Evolutionary conservation across 2,329 filamentous ascomycete genomes (phyloP).

Genomic region (Arthrinium puccinioides): DNA sequence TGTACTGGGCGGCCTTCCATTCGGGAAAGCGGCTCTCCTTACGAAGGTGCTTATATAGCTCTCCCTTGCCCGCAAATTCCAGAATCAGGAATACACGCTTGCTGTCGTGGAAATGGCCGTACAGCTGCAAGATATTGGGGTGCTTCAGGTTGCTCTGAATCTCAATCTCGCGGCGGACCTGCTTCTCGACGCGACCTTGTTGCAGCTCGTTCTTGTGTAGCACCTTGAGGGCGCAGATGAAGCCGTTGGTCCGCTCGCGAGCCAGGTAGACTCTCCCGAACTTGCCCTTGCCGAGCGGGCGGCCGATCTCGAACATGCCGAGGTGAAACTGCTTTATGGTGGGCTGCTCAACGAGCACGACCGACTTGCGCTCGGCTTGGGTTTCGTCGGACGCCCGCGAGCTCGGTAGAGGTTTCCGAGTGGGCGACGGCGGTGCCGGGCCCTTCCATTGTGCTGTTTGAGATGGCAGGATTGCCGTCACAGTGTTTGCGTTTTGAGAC

Average conservation of each 20-base stretch:
- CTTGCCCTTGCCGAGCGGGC: constrained; percentile 79
- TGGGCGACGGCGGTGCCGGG: constrained; percentile 39
- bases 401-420: constrained; percentile 40
- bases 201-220: constrained; percentile 78
- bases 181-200: constrained; percentile 73
- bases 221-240: constrained; percentile 82
- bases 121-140: constrained; percentile 77
- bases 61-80: constrained; percentile 79
- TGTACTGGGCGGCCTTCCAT: constrained; percentile 79
- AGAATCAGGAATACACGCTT: constrained; percentile 84
- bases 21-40: constrained; percentile 75
- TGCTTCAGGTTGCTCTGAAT: constrained; percentile 84
- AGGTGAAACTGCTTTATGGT: constrained; percentile 66
- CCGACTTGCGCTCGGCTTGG: constrained; percentile 40
- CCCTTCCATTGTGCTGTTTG: constrained; percentile 53
- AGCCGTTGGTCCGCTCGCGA: constrained; percentile 69
- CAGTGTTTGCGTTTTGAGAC: constrained; percentile 62
- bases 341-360: constrained; percentile 50
- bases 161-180: constrained; percentile 81
- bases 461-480: constrained; percentile 56
- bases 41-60: constrained; percentile 81
- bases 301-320: constrained; percentile 90
- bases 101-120: constrained; percentile 82
- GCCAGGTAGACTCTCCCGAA: constrained; percentile 83
- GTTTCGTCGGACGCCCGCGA: constrained; percentile 39